Percentiles rank a stretch among this genome's conserved stretches.
phyloP scores from a whole-genome alignment of 352 stramenopile species.

The Phytophthora citrophthora region DNA sequence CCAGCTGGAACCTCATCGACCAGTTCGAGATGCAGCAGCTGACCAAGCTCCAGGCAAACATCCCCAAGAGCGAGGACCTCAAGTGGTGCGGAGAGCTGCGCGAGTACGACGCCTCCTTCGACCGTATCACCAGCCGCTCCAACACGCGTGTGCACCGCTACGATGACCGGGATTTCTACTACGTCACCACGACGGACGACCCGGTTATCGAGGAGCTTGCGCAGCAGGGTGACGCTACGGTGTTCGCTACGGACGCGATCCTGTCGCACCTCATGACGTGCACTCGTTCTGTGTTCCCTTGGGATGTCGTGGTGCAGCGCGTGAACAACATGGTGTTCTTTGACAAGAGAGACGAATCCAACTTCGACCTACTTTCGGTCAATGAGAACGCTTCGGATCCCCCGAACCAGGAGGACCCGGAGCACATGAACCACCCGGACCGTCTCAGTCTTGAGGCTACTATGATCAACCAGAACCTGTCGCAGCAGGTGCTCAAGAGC shows the following conservation, averaged over 20 bases:
- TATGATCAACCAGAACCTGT: slow-evolving; percentile 99
- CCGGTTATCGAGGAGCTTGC: slow-evolving; percentile 95
- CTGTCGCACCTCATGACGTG: slow-evolving; percentile 97
- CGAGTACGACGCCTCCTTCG: slow-evolving; percentile 95
- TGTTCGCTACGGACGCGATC: slow-evolving; percentile 98
- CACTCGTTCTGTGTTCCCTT: slow-evolving; percentile 96
- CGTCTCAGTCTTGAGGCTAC: slow-evolving; percentile 96
- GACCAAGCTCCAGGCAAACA: slow-evolving; percentile 93
- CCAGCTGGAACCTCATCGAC: slow-evolving; percentile 94
- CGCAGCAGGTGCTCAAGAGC: slow-evolving; percentile 95
- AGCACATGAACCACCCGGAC: slow-evolving; percentile 96
- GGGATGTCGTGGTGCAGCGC: slow-evolving; percentile 95
- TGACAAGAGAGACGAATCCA: slow-evolving; percentile 96
- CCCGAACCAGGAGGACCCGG: slow-evolving; percentile 82
- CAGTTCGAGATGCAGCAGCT: slow-evolving; percentile 97
- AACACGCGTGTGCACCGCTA: slow-evolving; percentile 80
- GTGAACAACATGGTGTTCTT: slow-evolving; percentile 97
- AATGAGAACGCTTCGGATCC: slow-evolving; percentile 96
- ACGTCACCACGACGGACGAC: slow-evolving; percentile 97
- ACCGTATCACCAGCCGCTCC: slow-evolving; percentile 92
- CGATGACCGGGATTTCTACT: slow-evolving; percentile 96
- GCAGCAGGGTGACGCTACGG: slow-evolving; percentile 89
- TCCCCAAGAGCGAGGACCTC: slow-evolving; percentile 89
- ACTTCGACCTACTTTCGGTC: slow-evolving; percentile 96
- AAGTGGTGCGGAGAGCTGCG: slow-evolving; percentile 95